Percentiles rank a stretch among this genome's conserved stretches.
Conservation (phyloP, 2,329 filamentous ascomycete species). For the Geosmithia flava region DNA sequence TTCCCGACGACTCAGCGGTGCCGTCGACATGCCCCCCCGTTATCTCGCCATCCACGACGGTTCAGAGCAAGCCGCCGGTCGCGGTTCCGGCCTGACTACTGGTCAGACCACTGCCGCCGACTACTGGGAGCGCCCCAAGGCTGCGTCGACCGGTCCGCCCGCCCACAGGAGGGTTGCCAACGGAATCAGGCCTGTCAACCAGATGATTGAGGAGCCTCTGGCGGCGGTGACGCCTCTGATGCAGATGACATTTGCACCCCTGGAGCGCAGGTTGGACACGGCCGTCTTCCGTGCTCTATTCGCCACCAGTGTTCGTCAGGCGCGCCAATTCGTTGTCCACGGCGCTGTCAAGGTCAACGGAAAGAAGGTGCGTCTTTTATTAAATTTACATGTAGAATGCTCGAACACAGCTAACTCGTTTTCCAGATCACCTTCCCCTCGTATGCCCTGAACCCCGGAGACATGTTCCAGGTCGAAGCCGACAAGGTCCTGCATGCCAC, state of each 20-base stretch:
- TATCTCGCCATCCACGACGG: slow-evolving; percentile 77
- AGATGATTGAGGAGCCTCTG: slow-evolving; percentile 11
- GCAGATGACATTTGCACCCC: slow-evolving; percentile 88
- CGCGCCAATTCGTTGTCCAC: slow-evolving; percentile 87
- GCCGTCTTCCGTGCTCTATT: slow-evolving; percentile 90
- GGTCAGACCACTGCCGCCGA: slow-evolving; percentile 17
- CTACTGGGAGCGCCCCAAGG: slow-evolving; percentile 12
- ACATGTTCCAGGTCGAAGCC: slow-evolving; percentile 93
- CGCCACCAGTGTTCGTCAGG: slow-evolving; percentile 84
- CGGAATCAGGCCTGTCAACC: slow-evolving; percentile 4
- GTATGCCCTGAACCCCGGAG: slow-evolving; percentile 90
- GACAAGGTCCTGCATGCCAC: slow-evolving; percentile 84
- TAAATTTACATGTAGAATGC: slow-evolving; percentile 3
- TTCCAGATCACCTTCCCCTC: slow-evolving; percentile 77
- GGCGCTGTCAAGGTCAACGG: slow-evolving; percentile 93
- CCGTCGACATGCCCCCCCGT: slow-evolving; percentile 70
- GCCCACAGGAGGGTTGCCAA: neutral
- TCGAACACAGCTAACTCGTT: neutral
- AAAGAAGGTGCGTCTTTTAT: slow-evolving; percentile 53
- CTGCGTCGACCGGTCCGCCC: neutral
- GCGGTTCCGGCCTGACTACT: slow-evolving; percentile 57
- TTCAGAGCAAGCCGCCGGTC: slow-evolving; percentile 67
- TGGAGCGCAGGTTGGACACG: slow-evolving; percentile 86
- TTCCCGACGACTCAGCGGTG: slow-evolving; percentile 63
- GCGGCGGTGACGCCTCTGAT: slow-evolving; percentile 66